These are phyloP conservation scores for Blastocystis sp. DNA, from an alignment of 352 stramenopile genomes.

Conservation along the genomic window DNA sequence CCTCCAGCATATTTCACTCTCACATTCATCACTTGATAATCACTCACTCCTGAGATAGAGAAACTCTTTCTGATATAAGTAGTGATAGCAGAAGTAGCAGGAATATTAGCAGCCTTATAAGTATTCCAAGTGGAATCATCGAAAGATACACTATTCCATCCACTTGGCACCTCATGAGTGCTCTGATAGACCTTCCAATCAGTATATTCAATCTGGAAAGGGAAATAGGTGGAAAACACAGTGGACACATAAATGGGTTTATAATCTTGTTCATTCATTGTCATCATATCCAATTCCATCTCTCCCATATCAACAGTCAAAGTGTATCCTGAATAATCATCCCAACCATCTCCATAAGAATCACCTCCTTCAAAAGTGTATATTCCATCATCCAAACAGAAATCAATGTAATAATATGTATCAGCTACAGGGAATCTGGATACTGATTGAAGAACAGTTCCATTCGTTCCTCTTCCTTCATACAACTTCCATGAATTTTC, in stretches of 20 bases:
- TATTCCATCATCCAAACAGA: not conserved
- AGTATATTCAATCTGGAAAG: slow-evolving; percentile 16
- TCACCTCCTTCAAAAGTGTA: not conserved
- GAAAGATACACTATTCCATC: slow-evolving; percentile 7
- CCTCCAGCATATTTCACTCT: slow-evolving; percentile 15
- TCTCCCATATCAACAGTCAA: slow-evolving; percentile 5
- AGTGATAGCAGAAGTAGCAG: not conserved
- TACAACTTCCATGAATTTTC: slow-evolving; percentile 19
- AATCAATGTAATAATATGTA: not conserved
- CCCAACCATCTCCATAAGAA: not conserved
- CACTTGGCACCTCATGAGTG: not conserved
- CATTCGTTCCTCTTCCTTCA: not conserved
- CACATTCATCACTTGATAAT: slow-evolving; percentile 39
- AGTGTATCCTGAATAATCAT: not conserved
- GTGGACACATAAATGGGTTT: not conserved
- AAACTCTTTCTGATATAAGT: slow-evolving; percentile 6
- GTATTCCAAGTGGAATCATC: not conserved
- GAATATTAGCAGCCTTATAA: not conserved
- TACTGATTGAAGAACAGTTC: not conserved
- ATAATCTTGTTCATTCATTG: not conserved
- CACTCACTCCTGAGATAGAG: not conserved
- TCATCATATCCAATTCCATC: not conserved
- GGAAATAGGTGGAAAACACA: not conserved
- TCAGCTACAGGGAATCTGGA: not conserved
- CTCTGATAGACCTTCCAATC: not conserved